These are phyloP conservation scores for Talaromyces wortmannii DNA, from an alignment of 495 filamentous ascomycete genomes.

Conservation along the genomic window DNA sequence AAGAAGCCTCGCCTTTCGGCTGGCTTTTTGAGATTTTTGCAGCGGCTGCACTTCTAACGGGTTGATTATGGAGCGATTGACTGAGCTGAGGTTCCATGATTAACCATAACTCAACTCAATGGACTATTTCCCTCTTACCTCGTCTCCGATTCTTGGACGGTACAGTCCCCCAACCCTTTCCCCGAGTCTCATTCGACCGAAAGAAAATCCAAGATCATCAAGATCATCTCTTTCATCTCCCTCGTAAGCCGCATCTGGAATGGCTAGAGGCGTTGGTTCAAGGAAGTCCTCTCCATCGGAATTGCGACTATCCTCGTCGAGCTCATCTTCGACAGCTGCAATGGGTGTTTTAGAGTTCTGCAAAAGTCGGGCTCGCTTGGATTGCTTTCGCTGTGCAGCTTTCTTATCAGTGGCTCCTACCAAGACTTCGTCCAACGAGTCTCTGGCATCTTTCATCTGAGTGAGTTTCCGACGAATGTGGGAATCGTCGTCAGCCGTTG, in stretches of 20 bases:
- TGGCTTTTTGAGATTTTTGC: background rate
- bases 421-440: conserved; percentile 51
- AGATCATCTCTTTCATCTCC: conserved; percentile 48
- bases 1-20: background rate
- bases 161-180: conserved; percentile 52
- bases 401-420: conserved; percentile 42
- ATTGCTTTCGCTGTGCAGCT: background rate
- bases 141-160: background rate
- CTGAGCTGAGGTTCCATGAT: background rate
- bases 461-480: conserved; percentile 40
- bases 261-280: conserved; percentile 31
- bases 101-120: background rate
- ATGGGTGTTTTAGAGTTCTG: background rate
- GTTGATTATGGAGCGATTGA: background rate
- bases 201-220: conserved; percentile 62
- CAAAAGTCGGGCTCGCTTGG: background rate
- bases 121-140: background rate
- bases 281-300: background rate
- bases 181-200: conserved; percentile 64
- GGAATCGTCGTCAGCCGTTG: background rate
- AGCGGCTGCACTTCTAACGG: background rate
- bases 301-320: conserved; percentile 8
- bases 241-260: conserved; percentile 59
- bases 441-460: conserved; percentile 64
- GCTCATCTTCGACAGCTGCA: background rate